Percentiles rank a stretch among this genome's conserved stretches.
These are phyloP conservation scores for Seiridium cupressi DNA, from an alignment of 2,329 filamentous ascomycete genomes.

Conservation along the genomic window DNA sequence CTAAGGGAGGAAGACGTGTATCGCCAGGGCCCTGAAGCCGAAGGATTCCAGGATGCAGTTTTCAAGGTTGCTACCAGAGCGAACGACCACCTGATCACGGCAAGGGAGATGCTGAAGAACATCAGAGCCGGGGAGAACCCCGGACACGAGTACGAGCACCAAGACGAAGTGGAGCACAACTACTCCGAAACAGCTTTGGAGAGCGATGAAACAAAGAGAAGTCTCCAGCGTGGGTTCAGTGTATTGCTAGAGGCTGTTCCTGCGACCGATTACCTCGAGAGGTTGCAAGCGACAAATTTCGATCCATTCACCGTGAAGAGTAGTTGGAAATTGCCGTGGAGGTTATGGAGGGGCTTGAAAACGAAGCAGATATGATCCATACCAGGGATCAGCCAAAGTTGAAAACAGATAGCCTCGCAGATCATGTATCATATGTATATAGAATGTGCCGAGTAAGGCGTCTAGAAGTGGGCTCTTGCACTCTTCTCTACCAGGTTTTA, in stretches of 20 bases:
- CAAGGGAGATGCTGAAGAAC: constrained; percentile 84
- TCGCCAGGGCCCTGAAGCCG: constrained; percentile 72
- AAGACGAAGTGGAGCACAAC: constrained; percentile 68
- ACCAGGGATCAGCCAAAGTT: neutral
- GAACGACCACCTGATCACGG: constrained; percentile 94
- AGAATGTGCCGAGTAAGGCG: too few species aligned
- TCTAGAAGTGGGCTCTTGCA: too few species aligned
- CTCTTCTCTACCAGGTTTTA: too few species aligned
- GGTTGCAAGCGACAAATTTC: constrained; percentile 79
- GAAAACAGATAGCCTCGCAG: neutral
- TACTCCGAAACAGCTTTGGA: constrained; percentile 36
- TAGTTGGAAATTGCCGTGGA: constrained; percentile 85
- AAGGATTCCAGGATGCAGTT: constrained; percentile 82
- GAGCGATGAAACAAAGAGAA: constrained; percentile 33
- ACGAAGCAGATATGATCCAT: constrained; percentile 42
- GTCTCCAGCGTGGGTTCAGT: constrained; percentile 66
- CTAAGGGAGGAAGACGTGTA: constrained; percentile 90
- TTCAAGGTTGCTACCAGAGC: constrained; percentile 91
- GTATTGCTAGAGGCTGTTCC: constrained; percentile 79
- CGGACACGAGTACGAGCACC: constrained; percentile 87
- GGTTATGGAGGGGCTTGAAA: constrained; percentile 54
- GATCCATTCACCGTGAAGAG: constrained; percentile 69
- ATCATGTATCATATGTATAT: neutral
- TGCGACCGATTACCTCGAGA: constrained; percentile 74
- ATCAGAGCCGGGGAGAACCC: constrained; percentile 70